A percentile compares a stretch with the other conserved stretches of the same genome.
Evolutionary conservation across 1,284 basidiomycete genomes (phyloP).

Genomic region (Irpex sp.): DNA sequence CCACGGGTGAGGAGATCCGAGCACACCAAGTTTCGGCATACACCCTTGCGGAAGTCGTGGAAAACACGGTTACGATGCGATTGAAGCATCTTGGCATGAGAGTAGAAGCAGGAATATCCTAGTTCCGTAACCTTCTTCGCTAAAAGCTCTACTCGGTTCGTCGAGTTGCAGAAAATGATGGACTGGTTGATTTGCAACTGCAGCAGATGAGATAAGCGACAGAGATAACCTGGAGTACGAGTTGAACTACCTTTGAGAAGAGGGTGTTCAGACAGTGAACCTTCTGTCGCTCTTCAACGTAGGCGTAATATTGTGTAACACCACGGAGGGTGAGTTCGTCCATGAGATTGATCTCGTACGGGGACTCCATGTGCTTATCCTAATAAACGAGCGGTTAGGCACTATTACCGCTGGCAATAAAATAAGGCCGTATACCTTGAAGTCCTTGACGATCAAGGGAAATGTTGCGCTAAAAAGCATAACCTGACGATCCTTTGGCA

Average conservation of each 20-base stretch:
- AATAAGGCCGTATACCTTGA: constrained; percentile 58
- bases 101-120: constrained; percentile 99
- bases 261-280: constrained; percentile 98
- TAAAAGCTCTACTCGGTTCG: constrained; percentile 97
- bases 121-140: constrained; percentile 99
- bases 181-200: constrained; percentile 99
- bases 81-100: constrained; percentile 99
- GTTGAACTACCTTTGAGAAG: constrained; percentile 75
- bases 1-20: constrained; percentile 94
- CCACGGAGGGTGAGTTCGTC: constrained; percentile 97
- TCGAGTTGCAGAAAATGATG: constrained; percentile 99
- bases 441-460: constrained; percentile 98
- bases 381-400: constrained; percentile 26
- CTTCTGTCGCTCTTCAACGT: constrained; percentile 98
- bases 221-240: constrained; percentile 4
- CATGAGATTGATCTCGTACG: constrained; percentile 99
- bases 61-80: constrained; percentile 98
- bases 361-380: constrained; percentile 97
- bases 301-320: constrained; percentile 99
- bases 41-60: constrained; percentile 98
- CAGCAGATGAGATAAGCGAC: not conserved
- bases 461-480: constrained; percentile 99
- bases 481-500: constrained; percentile 88
- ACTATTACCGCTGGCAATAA: not conserved
- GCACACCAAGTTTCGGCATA: constrained; percentile 97